Evolutionary conservation across 129 eudicot genomes (phyloP).

Genomic region (Ambrosia artemisiifolia): DNA sequence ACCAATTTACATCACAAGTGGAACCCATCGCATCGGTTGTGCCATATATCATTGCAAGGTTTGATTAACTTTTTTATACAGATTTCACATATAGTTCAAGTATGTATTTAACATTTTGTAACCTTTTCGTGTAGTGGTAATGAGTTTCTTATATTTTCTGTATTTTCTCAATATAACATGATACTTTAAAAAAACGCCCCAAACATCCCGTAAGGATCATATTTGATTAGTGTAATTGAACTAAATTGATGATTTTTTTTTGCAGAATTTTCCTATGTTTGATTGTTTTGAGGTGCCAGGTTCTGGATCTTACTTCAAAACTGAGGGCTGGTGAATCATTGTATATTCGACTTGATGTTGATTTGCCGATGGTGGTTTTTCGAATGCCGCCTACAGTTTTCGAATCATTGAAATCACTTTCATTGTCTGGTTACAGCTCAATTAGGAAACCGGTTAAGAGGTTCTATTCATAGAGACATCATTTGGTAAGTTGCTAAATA

Average conservation of each 20-base stretch:
- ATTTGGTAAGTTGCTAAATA: too few species aligned
- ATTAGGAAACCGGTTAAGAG: too few species aligned
- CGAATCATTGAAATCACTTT: too few species aligned
- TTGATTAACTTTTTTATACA: too few species aligned
- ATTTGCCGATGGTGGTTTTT: too few species aligned
- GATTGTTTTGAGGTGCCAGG: too few species aligned
- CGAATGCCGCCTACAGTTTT: too few species aligned
- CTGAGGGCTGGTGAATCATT: too few species aligned
- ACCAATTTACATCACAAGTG: slow-evolving; percentile 79
- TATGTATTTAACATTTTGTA: neutral
- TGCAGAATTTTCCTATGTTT: neutral
- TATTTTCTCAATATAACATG: neutral
- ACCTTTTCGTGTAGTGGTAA: slow-evolving; percentile 52
- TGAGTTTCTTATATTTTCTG: slow-evolving; percentile 5
- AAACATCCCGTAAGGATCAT: neutral
- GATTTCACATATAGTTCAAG: neutral
- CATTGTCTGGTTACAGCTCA: too few species aligned
- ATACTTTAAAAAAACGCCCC: neutral
- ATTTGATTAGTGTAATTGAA: neutral
- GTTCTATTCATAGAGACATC: too few species aligned
- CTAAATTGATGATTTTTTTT: neutral
- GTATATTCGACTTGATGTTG: too few species aligned
- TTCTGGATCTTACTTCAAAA: too few species aligned
- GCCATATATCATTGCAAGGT: slow-evolving; percentile 89
- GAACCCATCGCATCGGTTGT: slow-evolving; percentile 73